Percentiles rank a stretch among this genome's conserved stretches.
Evolutionary conservation across 306 rosid species (phyloP).

Genomic region (Fragaria nilgerrensis): DNA sequence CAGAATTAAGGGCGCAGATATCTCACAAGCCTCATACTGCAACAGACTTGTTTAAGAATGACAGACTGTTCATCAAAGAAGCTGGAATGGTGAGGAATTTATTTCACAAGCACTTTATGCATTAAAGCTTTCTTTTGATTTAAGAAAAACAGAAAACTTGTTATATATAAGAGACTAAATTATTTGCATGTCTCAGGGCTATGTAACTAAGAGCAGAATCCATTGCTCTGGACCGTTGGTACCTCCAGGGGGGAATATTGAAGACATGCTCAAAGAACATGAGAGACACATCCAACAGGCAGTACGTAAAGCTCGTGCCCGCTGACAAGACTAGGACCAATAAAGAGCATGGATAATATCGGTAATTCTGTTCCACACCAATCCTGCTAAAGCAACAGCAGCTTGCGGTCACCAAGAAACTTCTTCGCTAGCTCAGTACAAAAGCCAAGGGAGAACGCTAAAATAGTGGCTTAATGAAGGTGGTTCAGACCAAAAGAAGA

Average conservation of each 20-base stretch:
- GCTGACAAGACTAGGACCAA: slow-evolving; percentile 40
- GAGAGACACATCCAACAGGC: slow-evolving; percentile 91
- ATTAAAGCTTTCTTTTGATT: background rate
- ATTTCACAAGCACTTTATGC: background rate
- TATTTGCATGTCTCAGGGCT: slow-evolving; percentile 41
- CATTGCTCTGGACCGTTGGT: slow-evolving; percentile 90
- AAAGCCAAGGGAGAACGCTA: slow-evolving; percentile 2
- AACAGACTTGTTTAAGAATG: slow-evolving; percentile 44
- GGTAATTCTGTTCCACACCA: slow-evolving; percentile 8
- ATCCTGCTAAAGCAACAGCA: slow-evolving; percentile 17
- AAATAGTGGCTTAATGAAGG: slow-evolving; percentile 12
- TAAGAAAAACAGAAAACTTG: background rate
- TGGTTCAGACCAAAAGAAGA: slow-evolving; percentile 3
- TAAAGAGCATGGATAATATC: background rate
- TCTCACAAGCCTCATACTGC: slow-evolving; percentile 42
- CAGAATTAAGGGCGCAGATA: slow-evolving; percentile 43
- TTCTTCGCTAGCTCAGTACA: background rate
- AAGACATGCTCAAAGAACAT: slow-evolving; percentile 88
- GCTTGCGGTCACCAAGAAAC: background rate
- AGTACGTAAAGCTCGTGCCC: slow-evolving; percentile 62
- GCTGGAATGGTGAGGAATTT: slow-evolving; percentile 41
- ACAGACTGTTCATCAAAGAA: slow-evolving; percentile 28
- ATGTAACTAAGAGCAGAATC: slow-evolving; percentile 62
- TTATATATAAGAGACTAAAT: background rate
- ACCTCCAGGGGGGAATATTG: slow-evolving; percentile 67